phyloP scores from a whole-genome alignment of 2,329 filamentous ascomycete species.

The Dothideomycetes sp. region DNA sequence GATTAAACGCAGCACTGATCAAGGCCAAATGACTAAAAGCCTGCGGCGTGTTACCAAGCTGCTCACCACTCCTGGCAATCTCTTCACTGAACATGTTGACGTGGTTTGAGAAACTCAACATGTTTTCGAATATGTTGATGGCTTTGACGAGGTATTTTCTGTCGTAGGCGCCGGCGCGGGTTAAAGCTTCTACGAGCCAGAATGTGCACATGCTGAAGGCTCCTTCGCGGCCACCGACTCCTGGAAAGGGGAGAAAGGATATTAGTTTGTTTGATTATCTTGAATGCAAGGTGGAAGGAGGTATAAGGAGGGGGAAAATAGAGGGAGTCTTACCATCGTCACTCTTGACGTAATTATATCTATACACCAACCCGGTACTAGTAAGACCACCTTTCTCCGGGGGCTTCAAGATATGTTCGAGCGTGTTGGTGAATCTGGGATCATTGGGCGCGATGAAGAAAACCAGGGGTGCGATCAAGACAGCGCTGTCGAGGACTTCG shows the following conservation, averaged over 20 bases:
- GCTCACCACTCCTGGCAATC: slow-evolving; percentile 64
- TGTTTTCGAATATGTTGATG: slow-evolving; percentile 66
- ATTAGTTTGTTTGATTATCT: background rate
- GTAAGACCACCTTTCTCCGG: slow-evolving; percentile 69
- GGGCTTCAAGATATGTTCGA: slow-evolving; percentile 61
- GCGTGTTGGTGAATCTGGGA: slow-evolving; percentile 62
- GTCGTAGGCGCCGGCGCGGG: slow-evolving; percentile 49
- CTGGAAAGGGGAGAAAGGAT: too few relatives aligned
- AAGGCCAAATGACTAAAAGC: slow-evolving; percentile 69
- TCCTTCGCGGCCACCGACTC: slow-evolving; percentile 64
- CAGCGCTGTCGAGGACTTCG: slow-evolving; percentile 62
- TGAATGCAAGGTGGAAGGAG: background rate
- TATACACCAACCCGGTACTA: slow-evolving; percentile 60
- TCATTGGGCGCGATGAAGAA: slow-evolving; percentile 74
- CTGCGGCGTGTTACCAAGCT: slow-evolving; percentile 71
- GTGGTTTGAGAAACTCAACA: slow-evolving; percentile 68
- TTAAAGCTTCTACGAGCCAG: slow-evolving; percentile 72
- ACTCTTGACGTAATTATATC: slow-evolving; percentile 60
- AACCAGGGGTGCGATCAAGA: slow-evolving; percentile 67
- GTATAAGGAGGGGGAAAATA: background rate
- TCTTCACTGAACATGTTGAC: slow-evolving; percentile 72
- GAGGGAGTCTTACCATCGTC: slow-evolving; percentile 64
- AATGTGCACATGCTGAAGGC: slow-evolving; percentile 77
- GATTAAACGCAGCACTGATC: slow-evolving; percentile 68
- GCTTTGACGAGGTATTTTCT: slow-evolving; percentile 52